Conservation (phyloP, 2,329 filamentous ascomycete genomes). For the Colletotrichum endophyticum region DNA sequence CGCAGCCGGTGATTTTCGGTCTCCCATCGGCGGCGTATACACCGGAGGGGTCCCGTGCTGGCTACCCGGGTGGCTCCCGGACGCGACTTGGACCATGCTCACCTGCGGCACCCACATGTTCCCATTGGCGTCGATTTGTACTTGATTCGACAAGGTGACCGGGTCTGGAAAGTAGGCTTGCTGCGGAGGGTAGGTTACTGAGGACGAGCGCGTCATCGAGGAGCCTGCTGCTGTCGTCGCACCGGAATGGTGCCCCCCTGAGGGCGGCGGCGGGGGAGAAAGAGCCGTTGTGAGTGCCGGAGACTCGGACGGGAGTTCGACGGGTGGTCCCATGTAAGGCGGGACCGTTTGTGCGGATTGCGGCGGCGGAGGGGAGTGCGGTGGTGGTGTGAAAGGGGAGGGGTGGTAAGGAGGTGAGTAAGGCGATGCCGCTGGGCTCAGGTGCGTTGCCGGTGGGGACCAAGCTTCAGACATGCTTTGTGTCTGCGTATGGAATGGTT, state of each 20-base stretch:
- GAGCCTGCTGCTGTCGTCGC: not conserved
- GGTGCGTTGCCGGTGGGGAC: constrained; percentile 13
- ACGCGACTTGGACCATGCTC: constrained; percentile 30
- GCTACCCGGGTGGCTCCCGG: not conserved
- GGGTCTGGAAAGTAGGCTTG: constrained; percentile 14
- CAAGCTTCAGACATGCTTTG: constrained; percentile 19
- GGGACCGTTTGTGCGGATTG: constrained; percentile 19
- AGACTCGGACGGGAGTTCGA: constrained; percentile 28
- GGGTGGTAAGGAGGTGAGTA: constrained; percentile 7
- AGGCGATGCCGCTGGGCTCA: constrained; percentile 1
- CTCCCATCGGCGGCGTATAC: constrained; percentile 12
- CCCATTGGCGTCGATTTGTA: constrained; percentile 34
- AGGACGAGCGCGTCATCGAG: not conserved
- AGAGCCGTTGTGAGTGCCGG: not conserved
- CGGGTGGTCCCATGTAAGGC: constrained; percentile 26
- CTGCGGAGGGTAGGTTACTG: constrained; percentile 7
- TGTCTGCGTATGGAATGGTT: constrained; percentile 3
- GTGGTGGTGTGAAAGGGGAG: not conserved
- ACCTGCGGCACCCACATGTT: constrained; percentile 38
- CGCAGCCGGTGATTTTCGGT: not conserved
- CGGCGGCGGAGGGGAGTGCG: constrained; percentile 1
- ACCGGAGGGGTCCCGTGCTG: not conserved
- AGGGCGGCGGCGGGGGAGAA: not conserved
- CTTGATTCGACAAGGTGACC: constrained; percentile 10
- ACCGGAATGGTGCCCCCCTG: not conserved